Conservation (phyloP, 108 stramenopile genomes). For the Aurantiochytrium sp. region DNA sequence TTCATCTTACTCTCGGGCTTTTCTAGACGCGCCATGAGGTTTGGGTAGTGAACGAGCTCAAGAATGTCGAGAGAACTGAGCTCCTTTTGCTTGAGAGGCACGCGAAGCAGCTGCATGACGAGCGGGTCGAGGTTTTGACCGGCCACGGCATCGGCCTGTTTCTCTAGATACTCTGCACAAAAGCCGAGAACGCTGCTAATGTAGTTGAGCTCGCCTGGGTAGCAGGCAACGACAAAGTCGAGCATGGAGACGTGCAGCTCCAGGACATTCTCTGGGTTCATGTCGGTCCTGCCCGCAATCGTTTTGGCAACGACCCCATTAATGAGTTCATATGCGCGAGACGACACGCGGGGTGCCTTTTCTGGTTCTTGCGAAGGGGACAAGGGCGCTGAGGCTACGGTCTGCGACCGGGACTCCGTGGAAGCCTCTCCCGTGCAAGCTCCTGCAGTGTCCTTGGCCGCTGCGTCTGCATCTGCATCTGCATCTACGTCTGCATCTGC, state of each 20-base stretch:
- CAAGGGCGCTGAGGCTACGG: background rate
- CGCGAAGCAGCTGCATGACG: constrained; percentile 56
- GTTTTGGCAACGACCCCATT: background rate
- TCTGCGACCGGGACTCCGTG: too few relatives aligned
- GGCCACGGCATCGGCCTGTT: background rate
- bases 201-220: constrained; percentile 78
- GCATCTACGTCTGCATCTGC: background rate
- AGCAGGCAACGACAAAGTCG: constrained; percentile 79
- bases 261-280: constrained; percentile 65
- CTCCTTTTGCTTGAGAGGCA: background rate
- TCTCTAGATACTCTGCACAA: constrained; percentile 56
- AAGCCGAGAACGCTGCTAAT: constrained; percentile 66
- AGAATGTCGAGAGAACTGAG: constrained; percentile 46
- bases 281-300: constrained; percentile 24
- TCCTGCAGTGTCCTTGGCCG: background rate
- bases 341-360: background rate
- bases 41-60: constrained; percentile 64
- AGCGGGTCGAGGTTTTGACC: constrained; percentile 75
- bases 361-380: background rate
- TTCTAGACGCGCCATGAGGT: constrained; percentile 74
- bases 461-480: background rate
- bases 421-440: too few relatives aligned
- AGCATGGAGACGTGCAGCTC: constrained; percentile 80
- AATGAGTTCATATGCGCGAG: background rate
- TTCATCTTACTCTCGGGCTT: constrained; percentile 68